phyloP scores from a whole-genome alignment of 441 rosid genomes.

The Adansonia rubrostipa region DNA sequence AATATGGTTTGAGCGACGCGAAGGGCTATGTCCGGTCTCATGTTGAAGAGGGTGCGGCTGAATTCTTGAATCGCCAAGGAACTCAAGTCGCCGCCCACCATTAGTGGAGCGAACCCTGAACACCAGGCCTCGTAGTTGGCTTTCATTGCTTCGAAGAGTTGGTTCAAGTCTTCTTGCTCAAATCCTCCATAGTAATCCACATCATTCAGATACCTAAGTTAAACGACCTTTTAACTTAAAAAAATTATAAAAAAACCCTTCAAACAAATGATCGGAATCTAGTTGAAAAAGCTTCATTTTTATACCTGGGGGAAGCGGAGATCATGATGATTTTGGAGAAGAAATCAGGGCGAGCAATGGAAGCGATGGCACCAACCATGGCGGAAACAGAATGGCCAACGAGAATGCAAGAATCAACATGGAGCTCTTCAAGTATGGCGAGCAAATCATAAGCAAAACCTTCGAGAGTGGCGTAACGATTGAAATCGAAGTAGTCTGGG shows the following conservation, averaged over 20 bases:
- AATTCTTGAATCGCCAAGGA: slow-evolving; percentile 88
- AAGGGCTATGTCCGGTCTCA: slow-evolving; percentile 92
- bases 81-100: slow-evolving; percentile 89
- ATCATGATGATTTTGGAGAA: slow-evolving; percentile 79
- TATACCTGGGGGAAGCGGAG: slow-evolving; percentile 77
- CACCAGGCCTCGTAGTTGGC: slow-evolving; percentile 89
- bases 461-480: slow-evolving; percentile 72
- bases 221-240: no score
- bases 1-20: slow-evolving; percentile 73
- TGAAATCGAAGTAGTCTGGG: slow-evolving; percentile 84
- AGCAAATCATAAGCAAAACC: slow-evolving; percentile 80
- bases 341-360: slow-evolving; percentile 81
- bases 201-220: slow-evolving; percentile 61
- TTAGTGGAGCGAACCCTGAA: slow-evolving; percentile 81
- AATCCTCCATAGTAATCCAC: slow-evolving; percentile 87
- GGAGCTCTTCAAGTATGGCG: slow-evolving; percentile 75
- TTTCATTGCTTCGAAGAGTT: slow-evolving; percentile 77
- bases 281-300: neutral
- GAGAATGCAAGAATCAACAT: slow-evolving; percentile 57
- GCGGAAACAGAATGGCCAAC: slow-evolving; percentile 95
- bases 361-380: slow-evolving; percentile 81
- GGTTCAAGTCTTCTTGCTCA: slow-evolving; percentile 77
- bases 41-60: slow-evolving; percentile 90
- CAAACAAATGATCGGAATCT: neutral
- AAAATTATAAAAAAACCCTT: neutral